Percentiles rank a stretch among this genome's conserved stretches.
These are phyloP conservation scores for Amauroascus niger DNA, from an alignment of 2,329 filamentous ascomycete genomes.

Conservation along the genomic window DNA sequence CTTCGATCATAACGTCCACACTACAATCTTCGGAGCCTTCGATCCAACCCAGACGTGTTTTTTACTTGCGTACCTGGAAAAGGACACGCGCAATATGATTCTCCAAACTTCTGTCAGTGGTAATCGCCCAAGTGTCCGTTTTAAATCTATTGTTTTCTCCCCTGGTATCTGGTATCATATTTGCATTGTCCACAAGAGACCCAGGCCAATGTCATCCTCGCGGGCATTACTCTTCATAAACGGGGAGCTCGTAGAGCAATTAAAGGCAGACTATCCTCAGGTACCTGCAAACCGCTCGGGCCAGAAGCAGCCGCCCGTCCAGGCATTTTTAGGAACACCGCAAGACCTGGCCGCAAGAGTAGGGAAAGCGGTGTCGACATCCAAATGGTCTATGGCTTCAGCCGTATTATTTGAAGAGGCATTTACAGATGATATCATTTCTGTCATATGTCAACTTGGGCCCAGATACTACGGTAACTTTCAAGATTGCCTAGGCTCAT, in stretches of 20 bases:
- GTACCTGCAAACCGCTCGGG: slow-evolving; percentile 54
- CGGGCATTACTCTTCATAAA: slow-evolving; percentile 84
- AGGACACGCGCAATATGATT: slow-evolving; percentile 87
- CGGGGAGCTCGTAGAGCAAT: slow-evolving; percentile 86
- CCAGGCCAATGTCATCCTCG: slow-evolving; percentile 63
- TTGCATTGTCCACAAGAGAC: slow-evolving; percentile 71
- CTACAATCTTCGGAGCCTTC: slow-evolving; percentile 91
- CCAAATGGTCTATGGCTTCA: slow-evolving; percentile 80
- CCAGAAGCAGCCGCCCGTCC: slow-evolving; percentile 51
- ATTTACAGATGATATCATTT: slow-evolving; percentile 80
- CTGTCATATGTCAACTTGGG: slow-evolving; percentile 82
- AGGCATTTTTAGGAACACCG: slow-evolving; percentile 89
- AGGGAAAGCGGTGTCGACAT: slow-evolving; percentile 62
- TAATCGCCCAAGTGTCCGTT: slow-evolving; percentile 77
- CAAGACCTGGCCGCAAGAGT: slow-evolving; percentile 70
- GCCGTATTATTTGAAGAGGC: slow-evolving; percentile 81
- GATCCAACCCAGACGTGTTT: slow-evolving; percentile 90
- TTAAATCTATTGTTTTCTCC: slow-evolving; percentile 71
- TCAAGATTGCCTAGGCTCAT: slow-evolving; percentile 88
- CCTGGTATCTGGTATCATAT: slow-evolving; percentile 86
- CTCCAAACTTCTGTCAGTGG: slow-evolving; percentile 89
- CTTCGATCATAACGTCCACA: slow-evolving; percentile 77
- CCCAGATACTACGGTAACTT: slow-evolving; percentile 92
- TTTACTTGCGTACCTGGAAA: slow-evolving; percentile 84
- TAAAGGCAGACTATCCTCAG: slow-evolving; percentile 81